Evolutionary conservation across 768 basidiomycete species (phyloP).

Genomic region (Suillus lakei): DNA sequence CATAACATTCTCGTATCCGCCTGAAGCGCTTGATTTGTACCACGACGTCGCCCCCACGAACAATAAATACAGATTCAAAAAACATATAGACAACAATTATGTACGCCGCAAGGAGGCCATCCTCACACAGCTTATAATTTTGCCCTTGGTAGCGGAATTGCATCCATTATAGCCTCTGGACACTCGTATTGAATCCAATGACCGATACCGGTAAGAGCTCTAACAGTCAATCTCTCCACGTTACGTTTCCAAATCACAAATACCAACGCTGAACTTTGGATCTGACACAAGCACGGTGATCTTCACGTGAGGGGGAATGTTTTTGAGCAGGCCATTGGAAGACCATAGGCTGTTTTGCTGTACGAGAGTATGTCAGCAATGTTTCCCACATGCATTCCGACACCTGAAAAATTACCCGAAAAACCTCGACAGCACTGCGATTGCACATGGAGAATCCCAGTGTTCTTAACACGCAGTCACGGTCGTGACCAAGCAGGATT

Average conservation of each 20-base stretch:
- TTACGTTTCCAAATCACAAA: constrained; percentile 11
- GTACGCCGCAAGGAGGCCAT: background rate
- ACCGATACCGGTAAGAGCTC: constrained; percentile 19
- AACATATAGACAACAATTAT: background rate
- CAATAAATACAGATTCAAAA: background rate
- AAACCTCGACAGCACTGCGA: background rate
- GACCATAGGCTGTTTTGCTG: constrained; percentile 24
- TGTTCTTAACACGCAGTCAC: constrained; percentile 16
- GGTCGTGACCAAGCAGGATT: constrained; percentile 27
- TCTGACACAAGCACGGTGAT: constrained; percentile 25
- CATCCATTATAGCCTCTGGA: constrained; percentile 24
- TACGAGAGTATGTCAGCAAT: background rate
- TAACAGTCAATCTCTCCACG: constrained; percentile 2
- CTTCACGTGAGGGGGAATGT: constrained; percentile 7
- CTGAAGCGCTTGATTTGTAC: too few relatives aligned
- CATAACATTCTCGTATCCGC: too few relatives aligned
- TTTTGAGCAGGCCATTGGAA: constrained; percentile 11
- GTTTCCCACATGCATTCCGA: background rate
- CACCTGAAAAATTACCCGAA: background rate
- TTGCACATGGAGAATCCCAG: constrained; percentile 13
- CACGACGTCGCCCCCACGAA: too few relatives aligned
- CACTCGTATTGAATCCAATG: constrained; percentile 35
- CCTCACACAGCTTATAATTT: background rate
- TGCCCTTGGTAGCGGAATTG: background rate
- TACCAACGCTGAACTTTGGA: constrained; percentile 10